phyloP scores from a whole-genome alignment of 306 rosid species.

The Gillenia trifoliata region DNA sequence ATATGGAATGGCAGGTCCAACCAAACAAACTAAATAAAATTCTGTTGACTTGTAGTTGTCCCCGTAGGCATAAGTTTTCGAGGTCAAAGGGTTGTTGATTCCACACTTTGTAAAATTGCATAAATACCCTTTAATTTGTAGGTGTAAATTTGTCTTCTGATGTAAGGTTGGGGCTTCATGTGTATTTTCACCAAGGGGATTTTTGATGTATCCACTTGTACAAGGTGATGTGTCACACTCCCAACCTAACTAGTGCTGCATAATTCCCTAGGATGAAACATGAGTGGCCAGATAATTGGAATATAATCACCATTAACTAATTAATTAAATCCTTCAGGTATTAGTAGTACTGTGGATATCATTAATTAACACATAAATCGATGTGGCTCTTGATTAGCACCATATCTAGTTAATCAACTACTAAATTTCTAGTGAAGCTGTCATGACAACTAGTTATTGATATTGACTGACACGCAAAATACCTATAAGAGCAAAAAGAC shows the following conservation, averaged over 20 bases:
- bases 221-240: background rate
- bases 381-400: background rate
- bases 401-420: background rate
- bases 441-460: background rate
- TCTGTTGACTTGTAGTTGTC: slow-evolving; percentile 42
- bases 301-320: background rate
- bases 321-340: background rate
- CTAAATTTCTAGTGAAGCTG: background rate
- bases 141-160: background rate
- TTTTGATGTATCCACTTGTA: background rate
- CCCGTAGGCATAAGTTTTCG: background rate
- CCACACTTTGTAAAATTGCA: background rate
- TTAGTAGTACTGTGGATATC: background rate
- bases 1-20: slow-evolving; percentile 37
- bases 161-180: background rate
- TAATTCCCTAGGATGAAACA: background rate
- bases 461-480: background rate
- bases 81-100: slow-evolving; percentile 11
- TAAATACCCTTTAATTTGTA: background rate
- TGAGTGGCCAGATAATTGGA: background rate
- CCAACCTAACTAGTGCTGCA: background rate
- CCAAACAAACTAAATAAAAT: slow-evolving; percentile 33
- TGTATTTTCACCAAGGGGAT: background rate
- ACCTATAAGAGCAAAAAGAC: background rate
- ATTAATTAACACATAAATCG: background rate